Conservation (phyloP, 345 rosid species). For the Litchi chinensis region DNA sequence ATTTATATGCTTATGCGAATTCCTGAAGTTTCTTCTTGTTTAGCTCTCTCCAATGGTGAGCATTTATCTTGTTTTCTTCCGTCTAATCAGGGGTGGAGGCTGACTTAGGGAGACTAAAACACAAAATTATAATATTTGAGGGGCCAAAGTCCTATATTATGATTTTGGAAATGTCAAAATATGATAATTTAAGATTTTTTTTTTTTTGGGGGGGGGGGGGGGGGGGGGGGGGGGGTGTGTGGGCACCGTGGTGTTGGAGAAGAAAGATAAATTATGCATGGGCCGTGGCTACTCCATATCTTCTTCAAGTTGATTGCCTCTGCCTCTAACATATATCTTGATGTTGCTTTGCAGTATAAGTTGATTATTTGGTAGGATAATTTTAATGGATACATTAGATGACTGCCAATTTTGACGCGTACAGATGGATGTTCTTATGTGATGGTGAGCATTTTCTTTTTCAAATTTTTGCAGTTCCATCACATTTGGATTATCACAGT, state of each 20-base stretch:
- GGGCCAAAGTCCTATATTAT: neutral
- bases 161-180: neutral
- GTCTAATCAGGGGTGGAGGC: neutral
- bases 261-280: too few species aligned
- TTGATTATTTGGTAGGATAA: constrained; percentile 31
- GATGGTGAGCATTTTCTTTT: constrained; percentile 24
- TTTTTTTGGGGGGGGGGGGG: too few species aligned
- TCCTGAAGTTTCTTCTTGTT: constrained; percentile 46
- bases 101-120: neutral
- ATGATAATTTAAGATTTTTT: neutral
- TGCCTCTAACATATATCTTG: neutral
- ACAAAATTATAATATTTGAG: neutral
- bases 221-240: too few species aligned
- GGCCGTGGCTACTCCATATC: neutral
- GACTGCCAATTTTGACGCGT: constrained; percentile 21
- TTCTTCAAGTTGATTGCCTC: neutral
- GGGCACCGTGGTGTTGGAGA: too few species aligned
- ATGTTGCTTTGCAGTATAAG: neutral
- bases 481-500: neutral
- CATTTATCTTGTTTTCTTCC: neutral
- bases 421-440: constrained; percentile 24
- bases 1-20: constrained; percentile 56
- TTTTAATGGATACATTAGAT: constrained; percentile 29
- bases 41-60: constrained; percentile 40
- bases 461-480: neutral